Conservation (phyloP, 257 asterid species). For the Primulina tabacum region DNA sequence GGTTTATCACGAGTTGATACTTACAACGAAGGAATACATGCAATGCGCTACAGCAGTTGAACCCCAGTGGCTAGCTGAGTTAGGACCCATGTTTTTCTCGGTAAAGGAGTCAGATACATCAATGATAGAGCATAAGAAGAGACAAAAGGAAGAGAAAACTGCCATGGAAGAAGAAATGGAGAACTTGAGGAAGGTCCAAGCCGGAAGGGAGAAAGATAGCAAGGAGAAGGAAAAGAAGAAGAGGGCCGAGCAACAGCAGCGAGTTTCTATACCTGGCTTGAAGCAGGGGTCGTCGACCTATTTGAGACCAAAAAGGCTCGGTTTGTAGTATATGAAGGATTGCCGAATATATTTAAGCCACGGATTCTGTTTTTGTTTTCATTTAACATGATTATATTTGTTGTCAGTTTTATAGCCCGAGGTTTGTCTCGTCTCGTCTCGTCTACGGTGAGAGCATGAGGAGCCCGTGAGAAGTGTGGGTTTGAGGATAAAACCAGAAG, state of each 20-base stretch:
- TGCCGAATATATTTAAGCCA: background rate
- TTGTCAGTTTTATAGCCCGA: too few species aligned
- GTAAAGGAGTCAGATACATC: conserved; percentile 88
- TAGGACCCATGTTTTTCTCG: conserved; percentile 97
- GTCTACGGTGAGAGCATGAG: too few species aligned
- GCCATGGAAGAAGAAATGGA: conserved; percentile 99
- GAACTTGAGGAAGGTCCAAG: conserved; percentile 47
- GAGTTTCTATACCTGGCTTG: conserved; percentile 70
- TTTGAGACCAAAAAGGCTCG: conserved; percentile 74
- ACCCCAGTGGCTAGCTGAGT: conserved; percentile 92
- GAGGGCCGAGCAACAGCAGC: conserved; percentile 70
- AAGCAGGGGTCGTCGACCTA: conserved; percentile 69
- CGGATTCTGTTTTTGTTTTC: too few species aligned
- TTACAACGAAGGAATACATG: conserved; percentile 91
- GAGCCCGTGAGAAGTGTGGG: too few species aligned
- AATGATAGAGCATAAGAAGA: conserved; percentile 81
- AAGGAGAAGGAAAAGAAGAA: conserved; percentile 51
- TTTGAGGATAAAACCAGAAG: too few species aligned
- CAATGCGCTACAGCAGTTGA: conserved; percentile 89
- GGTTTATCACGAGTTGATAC: conserved; percentile 80
- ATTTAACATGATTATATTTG: background rate
- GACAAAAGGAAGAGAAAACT: conserved; percentile 82
- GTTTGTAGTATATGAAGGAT: conserved; percentile 32
- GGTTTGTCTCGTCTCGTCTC: too few species aligned
- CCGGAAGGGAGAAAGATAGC: background rate